Evolutionary conservation across 495 filamentous ascomycete species (phyloP).

Genomic region (Haplographium delicatum): DNA sequence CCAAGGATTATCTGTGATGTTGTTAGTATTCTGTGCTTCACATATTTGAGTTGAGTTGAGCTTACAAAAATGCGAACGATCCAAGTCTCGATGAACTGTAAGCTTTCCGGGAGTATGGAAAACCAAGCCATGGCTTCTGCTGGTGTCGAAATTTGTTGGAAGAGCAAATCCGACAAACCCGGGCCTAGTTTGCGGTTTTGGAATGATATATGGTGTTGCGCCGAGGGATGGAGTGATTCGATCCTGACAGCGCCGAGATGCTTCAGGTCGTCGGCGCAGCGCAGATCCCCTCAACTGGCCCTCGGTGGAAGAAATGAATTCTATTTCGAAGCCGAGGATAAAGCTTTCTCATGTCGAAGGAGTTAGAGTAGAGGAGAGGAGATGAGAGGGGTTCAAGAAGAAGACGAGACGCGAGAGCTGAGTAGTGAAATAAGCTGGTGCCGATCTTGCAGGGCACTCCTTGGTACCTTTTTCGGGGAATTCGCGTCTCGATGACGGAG

Average conservation of each 20-base stretch:
- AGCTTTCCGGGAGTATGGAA: constrained; percentile 54
- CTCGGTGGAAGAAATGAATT: background rate
- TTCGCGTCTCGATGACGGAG: too few species aligned
- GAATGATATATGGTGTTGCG: background rate
- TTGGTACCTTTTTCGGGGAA: too few species aligned
- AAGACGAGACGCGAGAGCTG: too few species aligned
- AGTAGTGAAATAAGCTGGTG: too few species aligned
- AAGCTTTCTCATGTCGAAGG: constrained; percentile 12
- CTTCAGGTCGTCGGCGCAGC: background rate
- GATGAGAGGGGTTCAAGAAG: background rate
- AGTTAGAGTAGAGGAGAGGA: background rate
- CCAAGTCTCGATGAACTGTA: constrained; percentile 59
- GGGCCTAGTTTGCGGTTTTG: background rate
- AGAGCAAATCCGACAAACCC: constrained; percentile 10
- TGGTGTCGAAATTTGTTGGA: background rate
- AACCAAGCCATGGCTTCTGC: constrained; percentile 53
- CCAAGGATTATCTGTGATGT: constrained; percentile 55
- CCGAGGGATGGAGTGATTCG: background rate
- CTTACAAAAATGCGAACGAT: constrained; percentile 58
- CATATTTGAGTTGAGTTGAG: background rate
- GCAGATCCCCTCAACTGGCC: background rate
- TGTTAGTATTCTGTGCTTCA: background rate
- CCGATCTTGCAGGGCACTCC: too few species aligned
- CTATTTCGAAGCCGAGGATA: background rate
- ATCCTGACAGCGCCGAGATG: background rate